Evolutionary conservation across 2,329 filamentous ascomycete species (phyloP).

Genomic region (Mollisia scopiformis): DNA sequence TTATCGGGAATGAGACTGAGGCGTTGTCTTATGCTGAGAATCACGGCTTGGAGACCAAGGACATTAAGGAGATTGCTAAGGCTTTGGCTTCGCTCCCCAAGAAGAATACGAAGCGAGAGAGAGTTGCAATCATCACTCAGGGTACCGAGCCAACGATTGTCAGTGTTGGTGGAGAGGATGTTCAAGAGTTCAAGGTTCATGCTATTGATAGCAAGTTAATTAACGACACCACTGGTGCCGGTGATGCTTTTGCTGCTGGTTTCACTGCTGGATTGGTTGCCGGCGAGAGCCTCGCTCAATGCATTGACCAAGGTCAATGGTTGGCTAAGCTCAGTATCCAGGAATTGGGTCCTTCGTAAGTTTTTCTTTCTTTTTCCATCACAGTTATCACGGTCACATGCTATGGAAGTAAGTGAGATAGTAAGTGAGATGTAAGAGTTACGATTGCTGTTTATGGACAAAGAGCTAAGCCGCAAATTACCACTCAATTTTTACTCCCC

Average conservation of each 20-base stretch:
- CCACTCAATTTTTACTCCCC: constrained; percentile 1
- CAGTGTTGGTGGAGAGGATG: constrained; percentile 70
- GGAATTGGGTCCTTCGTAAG: constrained; percentile 94
- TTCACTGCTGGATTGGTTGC: constrained; percentile 88
- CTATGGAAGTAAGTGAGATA: background rate
- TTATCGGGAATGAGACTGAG: constrained; percentile 97
- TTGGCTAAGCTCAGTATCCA: constrained; percentile 91
- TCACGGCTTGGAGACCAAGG: constrained; percentile 73
- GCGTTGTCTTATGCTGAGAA: constrained; percentile 84
- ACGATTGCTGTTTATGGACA: constrained; percentile 10
- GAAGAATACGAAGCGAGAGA: constrained; percentile 82
- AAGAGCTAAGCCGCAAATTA: background rate
- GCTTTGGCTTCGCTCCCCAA: constrained; percentile 87
- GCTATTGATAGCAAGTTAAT: constrained; percentile 78
- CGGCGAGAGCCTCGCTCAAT: constrained; percentile 76
- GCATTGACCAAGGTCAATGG: constrained; percentile 95
- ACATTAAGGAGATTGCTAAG: constrained; percentile 84
- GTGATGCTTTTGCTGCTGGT: constrained; percentile 94
- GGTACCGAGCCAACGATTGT: constrained; percentile 90
- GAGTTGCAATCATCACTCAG: constrained; percentile 91
- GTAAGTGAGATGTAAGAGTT: too few relatives aligned
- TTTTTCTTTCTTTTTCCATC: constrained; percentile 36
- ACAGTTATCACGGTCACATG: background rate
- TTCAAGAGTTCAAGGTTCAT: constrained; percentile 82
- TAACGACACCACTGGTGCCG: constrained; percentile 95